Conservation (phyloP, 2,329 filamentous ascomycete species). For the Beauveria sp. region DNA sequence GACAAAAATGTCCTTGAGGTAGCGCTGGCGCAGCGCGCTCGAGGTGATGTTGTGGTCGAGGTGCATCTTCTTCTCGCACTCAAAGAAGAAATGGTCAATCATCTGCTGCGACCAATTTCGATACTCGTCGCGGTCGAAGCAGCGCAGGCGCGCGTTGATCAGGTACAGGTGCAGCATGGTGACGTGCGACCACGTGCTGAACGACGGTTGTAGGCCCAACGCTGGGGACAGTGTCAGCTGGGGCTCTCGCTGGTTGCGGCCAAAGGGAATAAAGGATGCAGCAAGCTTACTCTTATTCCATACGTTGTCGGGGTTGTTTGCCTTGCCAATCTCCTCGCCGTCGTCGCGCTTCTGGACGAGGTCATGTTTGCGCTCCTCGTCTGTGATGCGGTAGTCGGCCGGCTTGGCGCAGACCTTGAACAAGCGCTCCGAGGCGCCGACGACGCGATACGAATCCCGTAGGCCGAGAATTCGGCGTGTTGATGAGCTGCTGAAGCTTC, state of each 20-base stretch:
- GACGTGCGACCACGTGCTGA: slow-evolving; percentile 92
- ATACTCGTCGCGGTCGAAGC: slow-evolving; percentile 62
- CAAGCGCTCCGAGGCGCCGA: slow-evolving; percentile 69
- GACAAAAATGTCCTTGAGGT: slow-evolving; percentile 81
- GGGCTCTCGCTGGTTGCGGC: background rate
- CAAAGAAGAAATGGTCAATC: slow-evolving; percentile 91
- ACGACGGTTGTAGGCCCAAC: slow-evolving; percentile 74
- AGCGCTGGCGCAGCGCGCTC: slow-evolving; percentile 51
- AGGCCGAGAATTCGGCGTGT: slow-evolving; percentile 26
- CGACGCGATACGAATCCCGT: slow-evolving; percentile 60
- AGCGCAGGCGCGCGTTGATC: slow-evolving; percentile 73
- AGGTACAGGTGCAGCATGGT: slow-evolving; percentile 97
- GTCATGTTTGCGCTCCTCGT: slow-evolving; percentile 56
- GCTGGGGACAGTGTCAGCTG: slow-evolving; percentile 39
- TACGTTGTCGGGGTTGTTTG: slow-evolving; percentile 23
- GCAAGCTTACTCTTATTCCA: slow-evolving; percentile 67
- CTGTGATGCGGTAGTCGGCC: slow-evolving; percentile 69
- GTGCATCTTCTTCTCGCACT: slow-evolving; percentile 77
- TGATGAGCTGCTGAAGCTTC: slow-evolving; percentile 31
- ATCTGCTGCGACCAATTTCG: slow-evolving; percentile 81
- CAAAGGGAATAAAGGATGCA: background rate
- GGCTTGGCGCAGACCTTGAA: slow-evolving; percentile 67
- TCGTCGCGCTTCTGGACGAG: slow-evolving; percentile 63
- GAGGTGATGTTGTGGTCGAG: slow-evolving; percentile 65
- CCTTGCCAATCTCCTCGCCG: slow-evolving; percentile 70